Evolutionary conservation across 2,329 filamentous ascomycete species (phyloP), one percentile per base, ranked within the genome.

Genomic region (Pseudogymnoascus sp.): DNA sequence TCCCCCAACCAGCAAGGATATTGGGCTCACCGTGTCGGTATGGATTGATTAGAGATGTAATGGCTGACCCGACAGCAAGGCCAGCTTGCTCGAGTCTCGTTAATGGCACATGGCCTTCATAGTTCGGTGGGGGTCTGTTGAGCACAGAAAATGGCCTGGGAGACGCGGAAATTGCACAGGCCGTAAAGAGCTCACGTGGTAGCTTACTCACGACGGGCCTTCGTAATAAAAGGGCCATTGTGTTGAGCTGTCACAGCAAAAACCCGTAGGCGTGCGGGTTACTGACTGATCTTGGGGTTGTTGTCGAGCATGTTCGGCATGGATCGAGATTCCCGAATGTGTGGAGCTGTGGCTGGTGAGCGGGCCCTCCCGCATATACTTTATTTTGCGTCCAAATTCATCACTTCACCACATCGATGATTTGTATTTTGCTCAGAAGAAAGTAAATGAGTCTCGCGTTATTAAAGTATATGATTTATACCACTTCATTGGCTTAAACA

Each of bases 31-130:
- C 91, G 71, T 95, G 85, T 72, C 90, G 85, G 6, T 61, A 61
- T 1, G 93, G 93, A 71, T 97, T 86, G 3, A 92, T 70, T 61
- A 89, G 79, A 36, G 85, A 85, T 71, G 83, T 80, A 62, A 89
- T 74, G 48, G 86, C 84, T 6, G 86, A 86, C 25, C 86, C 86
- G 60, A 88, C 73, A 54, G 85, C 85, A 60, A 99, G 81, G 16
- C 86, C 86, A 65, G 85, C 82, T 63, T 90, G 88, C 78, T 98
- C 95, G 64, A 91, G 72, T 45, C 78, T 77, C 6, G 90, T 96
- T 63, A 99, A 84, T 37, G 93, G 95, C 34, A 98, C 86, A 84
- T 99, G 95, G 76, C 92, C 92, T 0, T 90, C 87, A 79, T 98
- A 98, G 72, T 90, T 95, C 64, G 92, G 90, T 25, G 85, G 83